Percentiles rank a stretch among this genome's conserved stretches.
Evolutionary conservation across 2,329 filamentous ascomycete species (phyloP).

Genomic region (Aspergillus puulaauensis): DNA sequence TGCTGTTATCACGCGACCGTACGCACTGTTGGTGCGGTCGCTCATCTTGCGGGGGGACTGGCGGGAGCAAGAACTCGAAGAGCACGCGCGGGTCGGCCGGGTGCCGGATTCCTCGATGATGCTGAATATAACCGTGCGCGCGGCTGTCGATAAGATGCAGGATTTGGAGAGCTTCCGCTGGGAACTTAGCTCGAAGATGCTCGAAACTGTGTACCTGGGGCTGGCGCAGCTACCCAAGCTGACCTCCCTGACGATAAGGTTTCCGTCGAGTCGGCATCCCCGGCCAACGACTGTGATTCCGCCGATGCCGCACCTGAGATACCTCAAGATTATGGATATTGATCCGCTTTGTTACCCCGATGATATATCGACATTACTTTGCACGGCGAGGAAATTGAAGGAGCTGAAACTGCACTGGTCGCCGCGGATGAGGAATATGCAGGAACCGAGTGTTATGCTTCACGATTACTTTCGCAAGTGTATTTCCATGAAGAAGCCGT

Average conservation of each 20-base stretch:
- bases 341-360: conserved; percentile 66
- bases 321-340: conserved; percentile 57
- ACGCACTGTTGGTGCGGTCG: conserved; percentile 53
- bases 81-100: conserved; percentile 56
- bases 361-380: conserved; percentile 58
- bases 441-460: conserved; percentile 58
- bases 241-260: conserved; percentile 55
- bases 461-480: conserved; percentile 58
- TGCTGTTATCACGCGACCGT: conserved; percentile 58
- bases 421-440: conserved; percentile 59
- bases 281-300: conserved; percentile 58
- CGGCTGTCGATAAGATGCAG: conserved; percentile 59
- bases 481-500: conserved; percentile 45
- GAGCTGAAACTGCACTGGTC: conserved; percentile 61
- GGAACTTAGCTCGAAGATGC: conserved; percentile 61
- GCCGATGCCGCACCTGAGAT: conserved; percentile 54
- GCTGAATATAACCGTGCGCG: conserved; percentile 60
- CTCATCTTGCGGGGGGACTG: conserved; percentile 57
- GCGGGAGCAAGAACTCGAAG: conserved; percentile 57
- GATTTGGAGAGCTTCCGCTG: conserved; percentile 58
- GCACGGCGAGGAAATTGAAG: conserved; percentile 54
- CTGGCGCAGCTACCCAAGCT: conserved; percentile 52
- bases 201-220: conserved; percentile 59
- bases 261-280: conserved; percentile 56
- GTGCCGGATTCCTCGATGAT: conserved; percentile 66